phyloP scores from a whole-genome alignment of 495 filamentous ascomycete genomes.

The Penicillium macrosclerotiorum region DNA sequence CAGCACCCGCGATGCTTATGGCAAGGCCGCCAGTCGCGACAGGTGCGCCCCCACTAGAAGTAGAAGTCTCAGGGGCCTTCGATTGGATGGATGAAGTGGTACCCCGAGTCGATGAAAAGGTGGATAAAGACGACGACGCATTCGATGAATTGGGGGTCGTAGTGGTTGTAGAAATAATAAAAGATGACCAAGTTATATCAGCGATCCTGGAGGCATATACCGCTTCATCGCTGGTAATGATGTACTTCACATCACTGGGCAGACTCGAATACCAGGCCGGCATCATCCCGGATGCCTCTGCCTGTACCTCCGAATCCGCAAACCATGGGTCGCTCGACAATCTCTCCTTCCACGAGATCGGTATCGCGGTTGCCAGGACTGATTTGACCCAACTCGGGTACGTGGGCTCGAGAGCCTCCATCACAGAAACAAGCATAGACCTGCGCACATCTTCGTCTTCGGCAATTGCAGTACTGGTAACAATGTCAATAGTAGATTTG shows the following conservation, averaged over 20 bases:
- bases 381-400: background rate
- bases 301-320: background rate
- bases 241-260: background rate
- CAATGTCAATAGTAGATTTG: too few relatives aligned
- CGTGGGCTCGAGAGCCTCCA: background rate
- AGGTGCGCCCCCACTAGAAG: background rate
- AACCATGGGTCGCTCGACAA: background rate
- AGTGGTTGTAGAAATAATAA: background rate
- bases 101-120: background rate
- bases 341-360: background rate
- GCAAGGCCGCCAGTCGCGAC: background rate
- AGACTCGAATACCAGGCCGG: conserved; percentile 4
- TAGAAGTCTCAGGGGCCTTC: background rate
- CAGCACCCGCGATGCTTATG: background rate
- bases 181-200: background rate
- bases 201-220: background rate
- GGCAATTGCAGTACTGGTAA: background rate
- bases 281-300: background rate
- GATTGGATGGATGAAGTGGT: background rate
- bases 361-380: background rate
- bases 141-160: background rate
- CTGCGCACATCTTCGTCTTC: background rate
- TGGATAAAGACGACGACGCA: background rate
- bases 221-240: background rate
- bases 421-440: background rate